Percentiles rank a stretch among this genome's conserved stretches.
Evolutionary conservation across 371 early-diverging fungal species (phyloP).

Genomic region (Saksenaea vasiformis): DNA sequence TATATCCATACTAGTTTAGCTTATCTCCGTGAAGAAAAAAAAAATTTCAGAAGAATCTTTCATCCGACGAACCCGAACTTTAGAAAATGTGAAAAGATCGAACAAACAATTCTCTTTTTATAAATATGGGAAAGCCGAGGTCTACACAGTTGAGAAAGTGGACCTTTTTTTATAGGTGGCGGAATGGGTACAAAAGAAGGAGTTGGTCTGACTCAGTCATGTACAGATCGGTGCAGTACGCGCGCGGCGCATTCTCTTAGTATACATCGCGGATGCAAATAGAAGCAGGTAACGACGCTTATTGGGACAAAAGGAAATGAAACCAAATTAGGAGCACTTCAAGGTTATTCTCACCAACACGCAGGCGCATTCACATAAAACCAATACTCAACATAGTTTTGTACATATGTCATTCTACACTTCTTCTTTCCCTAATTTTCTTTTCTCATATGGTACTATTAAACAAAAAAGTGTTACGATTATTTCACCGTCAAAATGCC

Average conservation of each 20-base stretch:
- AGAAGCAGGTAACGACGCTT: neutral
- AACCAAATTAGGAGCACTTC: slow-evolving; percentile 1
- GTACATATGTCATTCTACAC: neutral
- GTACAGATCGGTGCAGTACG: neutral
- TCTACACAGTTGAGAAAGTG: too few relatives aligned
- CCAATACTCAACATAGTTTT: neutral
- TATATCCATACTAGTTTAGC: neutral
- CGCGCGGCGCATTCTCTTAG: neutral
- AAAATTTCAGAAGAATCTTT: neutral
- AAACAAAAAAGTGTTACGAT: neutral
- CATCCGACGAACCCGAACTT: neutral
- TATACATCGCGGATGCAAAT: neutral
- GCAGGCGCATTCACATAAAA: neutral
- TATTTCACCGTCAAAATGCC: neutral
- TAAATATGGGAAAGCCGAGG: too few relatives aligned
- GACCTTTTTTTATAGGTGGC: too few relatives aligned
- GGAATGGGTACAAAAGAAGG: too few relatives aligned
- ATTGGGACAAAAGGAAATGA: slow-evolving; percentile 6
- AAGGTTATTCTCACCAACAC: neutral
- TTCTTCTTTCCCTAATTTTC: neutral
- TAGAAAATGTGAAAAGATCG: too few relatives aligned
- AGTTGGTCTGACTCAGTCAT: neutral
- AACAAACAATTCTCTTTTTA: too few relatives aligned
- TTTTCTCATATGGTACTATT: neutral
- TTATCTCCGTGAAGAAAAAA: neutral